Conservation (phyloP, 2,329 filamentous ascomycete species). For the Aspergillus novofumigatus region DNA sequence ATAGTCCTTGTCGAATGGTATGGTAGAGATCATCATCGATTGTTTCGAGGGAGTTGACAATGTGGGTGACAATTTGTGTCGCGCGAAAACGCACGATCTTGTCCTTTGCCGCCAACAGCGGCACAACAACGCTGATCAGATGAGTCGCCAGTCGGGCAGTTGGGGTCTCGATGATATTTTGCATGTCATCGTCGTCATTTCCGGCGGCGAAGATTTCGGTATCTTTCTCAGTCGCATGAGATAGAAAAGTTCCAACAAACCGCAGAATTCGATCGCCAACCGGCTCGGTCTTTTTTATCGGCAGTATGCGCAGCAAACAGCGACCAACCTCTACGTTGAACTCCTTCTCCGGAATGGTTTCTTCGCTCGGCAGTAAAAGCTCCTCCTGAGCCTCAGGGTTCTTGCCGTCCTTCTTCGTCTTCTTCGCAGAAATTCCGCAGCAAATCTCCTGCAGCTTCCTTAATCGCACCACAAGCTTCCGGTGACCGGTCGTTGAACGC, state of each 20-base stretch:
- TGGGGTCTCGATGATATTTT: conserved; percentile 74
- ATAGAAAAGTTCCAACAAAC: conserved; percentile 84
- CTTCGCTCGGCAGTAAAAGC: conserved; percentile 43
- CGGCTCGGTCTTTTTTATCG: conserved; percentile 85
- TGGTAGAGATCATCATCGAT: conserved; percentile 91
- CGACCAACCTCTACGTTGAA: conserved; percentile 84
- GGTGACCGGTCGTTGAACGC: conserved; percentile 80
- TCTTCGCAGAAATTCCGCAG: conserved; percentile 51
- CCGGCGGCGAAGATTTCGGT: conserved; percentile 60
- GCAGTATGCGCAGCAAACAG: conserved; percentile 75
- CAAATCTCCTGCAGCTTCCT: conserved; percentile 89
- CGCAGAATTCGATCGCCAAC: conserved; percentile 81
- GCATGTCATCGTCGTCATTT: conserved; percentile 64
- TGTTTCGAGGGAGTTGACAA: conserved; percentile 86
- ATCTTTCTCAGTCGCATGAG: conserved; percentile 63
- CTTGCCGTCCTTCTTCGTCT: conserved; percentile 29
- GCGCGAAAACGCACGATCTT: conserved; percentile 87
- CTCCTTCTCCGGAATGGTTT: conserved; percentile 75
- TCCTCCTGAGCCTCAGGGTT: conserved; percentile 52
- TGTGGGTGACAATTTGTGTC: conserved; percentile 83
- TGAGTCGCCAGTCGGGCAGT: conserved; percentile 72
- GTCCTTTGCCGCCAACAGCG: conserved; percentile 80
- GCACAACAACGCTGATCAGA: conserved; percentile 69
- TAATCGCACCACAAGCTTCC: conserved; percentile 81
- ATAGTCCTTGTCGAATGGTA: conserved; percentile 69